Evolutionary conservation across 495 filamentous ascomycete species (phyloP), one percentile per base, ranked within the genome.

Genomic region (Penicillium samsonianum): DNA sequence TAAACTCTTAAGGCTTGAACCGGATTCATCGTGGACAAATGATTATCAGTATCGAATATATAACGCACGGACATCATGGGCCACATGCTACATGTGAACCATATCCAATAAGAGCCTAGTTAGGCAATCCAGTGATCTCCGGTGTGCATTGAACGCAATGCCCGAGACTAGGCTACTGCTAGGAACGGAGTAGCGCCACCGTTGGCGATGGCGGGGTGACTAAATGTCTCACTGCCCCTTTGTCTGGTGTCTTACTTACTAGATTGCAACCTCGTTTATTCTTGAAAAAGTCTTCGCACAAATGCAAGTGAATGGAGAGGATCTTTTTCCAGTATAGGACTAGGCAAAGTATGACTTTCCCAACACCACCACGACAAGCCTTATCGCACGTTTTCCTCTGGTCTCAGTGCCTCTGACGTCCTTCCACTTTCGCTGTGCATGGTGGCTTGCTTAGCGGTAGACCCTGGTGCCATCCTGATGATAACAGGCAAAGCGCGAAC

Each of bases 401-500:
- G 20, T 19, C 20, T 1, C 20, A 20, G 31, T 37, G 16, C 41
- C 45, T 52, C 42, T 52, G 44, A 42, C 55, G 35, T 57, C 22
- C 12, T 31, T 40, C 43, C 44, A 65, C 44, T 43, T 31, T 30
- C 23, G 19, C 25, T 37, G 30, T 62, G 59, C 62, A 65, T 61
- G 59, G 43, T 65, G 62, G 62, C 62, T 65, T 55, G 62, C 55
- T 62, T 47, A 50, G 57, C 55, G 57, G 61, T 35, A 53, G 48
- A 16, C 54, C 51, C 19, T 19, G 16, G 28, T 45, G 23, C 9
- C 30, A 30, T 25, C 43, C 54, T n/a, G 41, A 30, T 45, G 35
- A 52, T 59, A 28, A 53, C 30, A 45, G 59, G 23, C n/a, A 58
- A 49, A 25, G 45, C 26, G 44, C 38, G 35, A 45, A 47, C 52